phyloP scores from a whole-genome alignment of 2,329 filamentous ascomycete species.

The Arthrinium puccinioides region DNA sequence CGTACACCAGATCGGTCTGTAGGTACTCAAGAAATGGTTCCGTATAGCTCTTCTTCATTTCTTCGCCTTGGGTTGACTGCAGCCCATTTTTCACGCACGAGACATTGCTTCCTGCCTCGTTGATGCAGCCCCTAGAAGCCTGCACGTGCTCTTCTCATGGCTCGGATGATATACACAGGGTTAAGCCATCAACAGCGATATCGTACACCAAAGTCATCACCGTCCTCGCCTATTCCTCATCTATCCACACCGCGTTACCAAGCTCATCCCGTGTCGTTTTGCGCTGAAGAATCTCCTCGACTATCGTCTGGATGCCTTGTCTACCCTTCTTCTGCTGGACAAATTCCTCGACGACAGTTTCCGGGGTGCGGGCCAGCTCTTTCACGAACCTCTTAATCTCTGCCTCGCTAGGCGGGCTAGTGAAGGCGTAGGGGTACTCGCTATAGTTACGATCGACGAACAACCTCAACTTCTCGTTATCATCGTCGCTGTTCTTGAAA shows the following conservation, averaged over 20 bases:
- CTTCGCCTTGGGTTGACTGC: too few relatives aligned
- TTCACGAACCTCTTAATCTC: constrained; percentile 44
- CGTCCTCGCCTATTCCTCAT: neutral
- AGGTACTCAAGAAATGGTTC: too few relatives aligned
- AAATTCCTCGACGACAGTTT: constrained; percentile 58
- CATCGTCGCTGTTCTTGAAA: constrained; percentile 47
- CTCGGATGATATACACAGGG: neutral
- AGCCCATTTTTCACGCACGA: too few relatives aligned
- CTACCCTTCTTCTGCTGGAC: constrained; percentile 52
- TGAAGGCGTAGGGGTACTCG: constrained; percentile 64
- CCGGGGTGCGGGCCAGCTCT: constrained; percentile 30
- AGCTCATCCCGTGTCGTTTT: constrained; percentile 44
- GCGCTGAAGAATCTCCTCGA: constrained; percentile 59
- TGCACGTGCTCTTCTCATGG: too few relatives aligned
- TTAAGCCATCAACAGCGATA: neutral
- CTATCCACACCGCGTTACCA: neutral
- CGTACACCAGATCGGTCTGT: too few relatives aligned
- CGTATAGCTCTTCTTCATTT: too few relatives aligned
- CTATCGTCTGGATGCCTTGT: constrained; percentile 62
- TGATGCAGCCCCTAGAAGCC: too few relatives aligned
- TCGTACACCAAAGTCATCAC: neutral
- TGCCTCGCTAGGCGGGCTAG: constrained; percentile 67
- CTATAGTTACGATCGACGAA: constrained; percentile 56
- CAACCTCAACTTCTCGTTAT: constrained; percentile 46
- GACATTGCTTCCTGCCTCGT: too few relatives aligned